These are phyloP conservation scores for Suillus cothurnatus DNA, from an alignment of 768 basidiomycete species.

Conservation along the genomic window DNA sequence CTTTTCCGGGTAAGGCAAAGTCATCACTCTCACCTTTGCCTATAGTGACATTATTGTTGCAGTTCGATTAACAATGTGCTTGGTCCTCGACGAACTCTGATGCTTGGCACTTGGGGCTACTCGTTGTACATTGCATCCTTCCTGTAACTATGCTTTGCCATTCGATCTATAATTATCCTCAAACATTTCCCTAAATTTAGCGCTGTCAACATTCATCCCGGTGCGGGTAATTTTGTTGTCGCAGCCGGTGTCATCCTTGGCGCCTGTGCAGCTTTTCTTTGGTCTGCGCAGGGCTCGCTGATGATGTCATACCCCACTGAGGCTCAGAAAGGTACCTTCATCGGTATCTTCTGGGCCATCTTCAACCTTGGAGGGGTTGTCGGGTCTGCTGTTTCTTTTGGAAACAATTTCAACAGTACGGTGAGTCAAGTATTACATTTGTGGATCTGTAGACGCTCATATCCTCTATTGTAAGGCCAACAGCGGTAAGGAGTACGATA, in stretches of 20 bases:
- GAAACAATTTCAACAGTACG: conserved; percentile 64
- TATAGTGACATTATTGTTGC: not conserved
- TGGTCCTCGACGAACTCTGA: conserved; percentile 52
- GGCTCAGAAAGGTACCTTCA: conserved; percentile 55
- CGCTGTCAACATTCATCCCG: conserved; percentile 41
- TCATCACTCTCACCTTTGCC: not conserved
- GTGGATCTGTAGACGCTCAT: not conserved
- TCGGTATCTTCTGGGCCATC: conserved; percentile 63
- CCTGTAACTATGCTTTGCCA: conserved; percentile 35
- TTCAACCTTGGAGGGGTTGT: conserved; percentile 84
- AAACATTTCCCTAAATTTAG: conserved; percentile 43
- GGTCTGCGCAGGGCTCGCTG: conserved; percentile 53
- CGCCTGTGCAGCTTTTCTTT: conserved; percentile 50
- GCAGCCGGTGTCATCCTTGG: conserved; percentile 53
- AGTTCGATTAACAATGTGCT: conserved; percentile 77
- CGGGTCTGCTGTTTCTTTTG: conserved; percentile 75
- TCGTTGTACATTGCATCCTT: conserved; percentile 50
- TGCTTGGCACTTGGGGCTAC: conserved; percentile 54
- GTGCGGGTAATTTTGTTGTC: conserved; percentile 47
- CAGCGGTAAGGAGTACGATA: conserved; percentile 22
- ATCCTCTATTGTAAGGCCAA: conserved; percentile 23
- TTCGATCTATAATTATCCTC: not conserved
- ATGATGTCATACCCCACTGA: conserved; percentile 62
- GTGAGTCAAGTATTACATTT: conserved; percentile 36
- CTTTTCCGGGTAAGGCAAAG: conserved; percentile 61